Conservation (phyloP, 257 asterid genomes). For the Petunia secreta region DNA sequence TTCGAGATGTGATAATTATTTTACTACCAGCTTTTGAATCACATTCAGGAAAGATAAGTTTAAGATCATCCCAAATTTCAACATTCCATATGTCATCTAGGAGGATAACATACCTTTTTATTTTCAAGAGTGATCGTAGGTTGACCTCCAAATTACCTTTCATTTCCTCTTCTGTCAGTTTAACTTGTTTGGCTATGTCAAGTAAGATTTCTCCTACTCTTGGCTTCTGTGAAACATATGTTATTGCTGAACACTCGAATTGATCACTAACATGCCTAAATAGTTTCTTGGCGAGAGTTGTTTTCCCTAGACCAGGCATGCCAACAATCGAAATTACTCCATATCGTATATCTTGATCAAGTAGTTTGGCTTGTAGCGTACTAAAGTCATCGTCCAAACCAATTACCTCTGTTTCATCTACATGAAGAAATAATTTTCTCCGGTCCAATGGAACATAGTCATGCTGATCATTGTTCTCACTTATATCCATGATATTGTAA, state of each 20-base stretch:
- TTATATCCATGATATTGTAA: constrained; percentile 2
- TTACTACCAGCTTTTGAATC: constrained; percentile 14
- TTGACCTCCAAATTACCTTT: constrained; percentile 11
- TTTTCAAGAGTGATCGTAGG: not conserved
- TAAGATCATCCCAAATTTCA: constrained; percentile 29
- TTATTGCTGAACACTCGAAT: constrained; percentile 26
- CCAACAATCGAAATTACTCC: constrained; percentile 24
- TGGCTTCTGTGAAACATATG: constrained; percentile 24
- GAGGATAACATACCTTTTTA: constrained; percentile 25
- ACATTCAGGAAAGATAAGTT: not conserved
- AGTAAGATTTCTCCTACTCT: constrained; percentile 5
- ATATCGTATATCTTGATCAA: not conserved
- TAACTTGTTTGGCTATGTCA: constrained; percentile 31
- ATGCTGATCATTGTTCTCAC: not conserved
- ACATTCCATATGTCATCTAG: constrained; percentile 35
- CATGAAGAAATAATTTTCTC: constrained; percentile 17
- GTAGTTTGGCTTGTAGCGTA: not conserved
- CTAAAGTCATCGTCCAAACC: constrained; percentile 14
- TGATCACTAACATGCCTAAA: not conserved
- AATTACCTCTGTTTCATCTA: not conserved
- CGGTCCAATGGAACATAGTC: not conserved
- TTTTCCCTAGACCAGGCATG: too few relatives aligned
- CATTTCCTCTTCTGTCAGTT: constrained; percentile 14
- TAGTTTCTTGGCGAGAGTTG: not conserved
- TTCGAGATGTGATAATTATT: constrained; percentile 30